Conservation (phyloP, 768 basidiomycete genomes). For the Suillus bovinus region DNA sequence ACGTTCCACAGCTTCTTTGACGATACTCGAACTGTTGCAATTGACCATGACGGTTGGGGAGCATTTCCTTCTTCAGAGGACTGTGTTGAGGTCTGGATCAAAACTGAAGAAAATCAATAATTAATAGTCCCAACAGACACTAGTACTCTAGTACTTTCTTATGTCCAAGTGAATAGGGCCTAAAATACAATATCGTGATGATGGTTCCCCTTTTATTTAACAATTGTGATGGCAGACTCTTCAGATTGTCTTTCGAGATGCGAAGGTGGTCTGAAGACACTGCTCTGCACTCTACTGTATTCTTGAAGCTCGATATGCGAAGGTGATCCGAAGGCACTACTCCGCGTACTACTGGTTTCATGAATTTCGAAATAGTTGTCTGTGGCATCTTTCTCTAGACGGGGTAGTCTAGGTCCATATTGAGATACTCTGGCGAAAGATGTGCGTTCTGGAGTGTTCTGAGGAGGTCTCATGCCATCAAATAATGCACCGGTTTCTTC, state of each 20-base stretch:
- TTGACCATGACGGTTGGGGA: slow-evolving; percentile 63
- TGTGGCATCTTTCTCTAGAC: slow-evolving; percentile 5
- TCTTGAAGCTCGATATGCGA: slow-evolving; percentile 4
- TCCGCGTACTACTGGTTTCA: neutral
- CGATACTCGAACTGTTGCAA: slow-evolving; percentile 39
- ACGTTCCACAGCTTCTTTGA: slow-evolving; percentile 53
- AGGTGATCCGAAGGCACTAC: slow-evolving; percentile 2
- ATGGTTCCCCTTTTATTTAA: neutral
- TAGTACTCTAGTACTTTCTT: neutral
- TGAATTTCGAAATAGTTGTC: slow-evolving; percentile 12
- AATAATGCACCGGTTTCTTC: slow-evolving; percentile 77
- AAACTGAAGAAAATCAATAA: slow-evolving; percentile 2
- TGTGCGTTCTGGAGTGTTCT: slow-evolving; percentile 42
- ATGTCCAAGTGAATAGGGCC: slow-evolving; percentile 5
- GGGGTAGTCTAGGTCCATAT: neutral
- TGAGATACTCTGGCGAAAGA: slow-evolving; percentile 16
- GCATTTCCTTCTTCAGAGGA: slow-evolving; percentile 58
- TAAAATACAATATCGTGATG: slow-evolving; percentile 15
- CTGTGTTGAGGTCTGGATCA: slow-evolving; percentile 62
- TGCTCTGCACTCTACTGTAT: slow-evolving; percentile 2
- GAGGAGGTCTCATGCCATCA: slow-evolving; percentile 47
- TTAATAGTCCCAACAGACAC: neutral
- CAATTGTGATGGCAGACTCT: slow-evolving; percentile 9
- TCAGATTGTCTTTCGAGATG: slow-evolving; percentile 8
- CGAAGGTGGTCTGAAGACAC: neutral